phyloP scores from a whole-genome alignment of 345 rosid species.

The Bruguiera parviflora region DNA sequence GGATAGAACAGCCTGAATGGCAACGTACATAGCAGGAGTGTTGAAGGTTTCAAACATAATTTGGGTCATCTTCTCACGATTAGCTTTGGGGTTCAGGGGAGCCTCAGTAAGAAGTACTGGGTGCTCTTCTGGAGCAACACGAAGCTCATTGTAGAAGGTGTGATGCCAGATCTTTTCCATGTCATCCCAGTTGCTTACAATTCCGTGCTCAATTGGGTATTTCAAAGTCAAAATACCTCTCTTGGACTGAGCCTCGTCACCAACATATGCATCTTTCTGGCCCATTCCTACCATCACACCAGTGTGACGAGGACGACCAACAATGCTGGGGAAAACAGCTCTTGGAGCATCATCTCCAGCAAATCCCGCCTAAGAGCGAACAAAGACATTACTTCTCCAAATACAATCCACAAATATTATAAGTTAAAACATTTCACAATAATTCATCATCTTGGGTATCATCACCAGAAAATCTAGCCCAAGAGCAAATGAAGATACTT shows the following conservation, averaged over 20 bases:
- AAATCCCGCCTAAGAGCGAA: slow-evolving; percentile 38
- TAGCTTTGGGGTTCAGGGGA: slow-evolving; percentile 61
- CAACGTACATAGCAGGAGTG: slow-evolving; percentile 42
- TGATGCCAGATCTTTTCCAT: slow-evolving; percentile 59
- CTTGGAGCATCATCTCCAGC: slow-evolving; percentile 76
- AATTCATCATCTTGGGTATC: too few species aligned
- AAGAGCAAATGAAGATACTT: too few species aligned
- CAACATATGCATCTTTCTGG: slow-evolving; percentile 49
- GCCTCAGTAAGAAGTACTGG: slow-evolving; percentile 62
- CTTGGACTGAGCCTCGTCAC: slow-evolving; percentile 51
- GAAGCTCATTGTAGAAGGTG: slow-evolving; percentile 55
- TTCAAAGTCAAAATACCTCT: slow-evolving; percentile 48
- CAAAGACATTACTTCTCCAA: background rate
- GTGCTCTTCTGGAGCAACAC: slow-evolving; percentile 58
- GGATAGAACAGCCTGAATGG: slow-evolving; percentile 49
- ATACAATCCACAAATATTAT: too few species aligned
- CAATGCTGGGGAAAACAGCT: slow-evolving; percentile 60
- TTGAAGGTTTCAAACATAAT: slow-evolving; percentile 49
- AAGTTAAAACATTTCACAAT: too few species aligned
- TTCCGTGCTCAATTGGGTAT: slow-evolving; percentile 53
- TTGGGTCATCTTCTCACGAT: slow-evolving; percentile 56
- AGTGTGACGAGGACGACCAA: slow-evolving; percentile 48
- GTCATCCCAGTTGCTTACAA: slow-evolving; percentile 52
- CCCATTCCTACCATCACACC: slow-evolving; percentile 58
- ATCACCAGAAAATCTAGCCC: too few species aligned